A percentile compares a stretch with the other conserved stretches of the same genome.
Evolutionary conservation across 768 basidiomycete genomes (phyloP).

Genomic region (Rubroboletus satanas): DNA sequence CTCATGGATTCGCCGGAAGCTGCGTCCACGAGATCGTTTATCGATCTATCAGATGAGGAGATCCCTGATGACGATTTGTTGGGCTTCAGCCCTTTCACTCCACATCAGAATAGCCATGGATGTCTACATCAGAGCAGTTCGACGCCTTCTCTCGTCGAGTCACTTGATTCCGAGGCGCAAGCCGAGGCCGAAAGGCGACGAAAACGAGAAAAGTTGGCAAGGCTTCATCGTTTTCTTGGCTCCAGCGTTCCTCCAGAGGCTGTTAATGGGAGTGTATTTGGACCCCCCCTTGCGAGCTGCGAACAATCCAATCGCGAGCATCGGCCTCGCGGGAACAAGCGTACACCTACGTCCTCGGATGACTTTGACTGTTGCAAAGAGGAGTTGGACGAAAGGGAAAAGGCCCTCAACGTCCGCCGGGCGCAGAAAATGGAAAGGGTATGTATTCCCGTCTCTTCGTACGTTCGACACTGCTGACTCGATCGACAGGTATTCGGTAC

Average conservation of each 20-base stretch:
- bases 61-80: slow-evolving; percentile 30
- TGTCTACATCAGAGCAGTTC: slow-evolving; percentile 36
- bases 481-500: slow-evolving; percentile 69
- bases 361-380: slow-evolving; percentile 62
- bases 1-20: slow-evolving; percentile 15
- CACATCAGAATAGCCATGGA: slow-evolving; percentile 20
- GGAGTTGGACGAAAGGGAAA: slow-evolving; percentile 68
- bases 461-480: neutral
- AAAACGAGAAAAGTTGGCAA: slow-evolving; percentile 74
- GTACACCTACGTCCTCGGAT: slow-evolving; percentile 44
- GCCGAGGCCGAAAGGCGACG: slow-evolving; percentile 61
- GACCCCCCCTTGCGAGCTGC: slow-evolving; percentile 27
- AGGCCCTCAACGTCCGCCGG: slow-evolving; percentile 73
- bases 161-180: slow-evolving; percentile 47
- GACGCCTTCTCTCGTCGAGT: slow-evolving; percentile 46
- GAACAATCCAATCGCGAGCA: slow-evolving; percentile 34
- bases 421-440: slow-evolving; percentile 90
- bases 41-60: slow-evolving; percentile 68
- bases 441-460: slow-evolving; percentile 6
- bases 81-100: slow-evolving; percentile 28
- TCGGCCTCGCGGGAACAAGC: slow-evolving; percentile 48
- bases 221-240: slow-evolving; percentile 82
- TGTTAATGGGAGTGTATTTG: slow-evolving; percentile 47
- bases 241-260: slow-evolving; percentile 71
- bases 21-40: slow-evolving; percentile 44